Conservation (phyloP, 768 basidiomycete species). For the Lentinula edodes region DNA sequence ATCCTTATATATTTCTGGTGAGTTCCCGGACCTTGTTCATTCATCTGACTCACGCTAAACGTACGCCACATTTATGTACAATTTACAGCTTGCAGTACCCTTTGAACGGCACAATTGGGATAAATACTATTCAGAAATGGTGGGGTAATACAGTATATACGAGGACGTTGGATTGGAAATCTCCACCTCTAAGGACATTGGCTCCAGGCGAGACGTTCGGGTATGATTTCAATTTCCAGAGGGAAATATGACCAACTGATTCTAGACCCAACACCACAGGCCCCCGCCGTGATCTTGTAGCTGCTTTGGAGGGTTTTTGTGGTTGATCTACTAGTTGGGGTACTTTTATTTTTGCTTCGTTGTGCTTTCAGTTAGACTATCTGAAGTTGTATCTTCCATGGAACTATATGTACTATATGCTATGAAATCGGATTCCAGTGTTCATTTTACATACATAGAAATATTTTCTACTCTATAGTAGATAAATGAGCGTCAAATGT, state of each 20-base stretch:
- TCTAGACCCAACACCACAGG: neutral
- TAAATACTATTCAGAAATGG: constrained; percentile 35
- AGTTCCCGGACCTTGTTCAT: constrained; percentile 9
- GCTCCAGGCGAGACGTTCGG: constrained; percentile 12
- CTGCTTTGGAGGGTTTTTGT: neutral
- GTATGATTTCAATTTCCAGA: neutral
- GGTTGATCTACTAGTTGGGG: neutral
- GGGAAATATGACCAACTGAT: too few relatives aligned
- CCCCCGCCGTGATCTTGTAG: neutral
- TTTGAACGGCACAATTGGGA: constrained; percentile 35
- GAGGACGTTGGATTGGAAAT: constrained; percentile 12
- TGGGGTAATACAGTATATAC: constrained; percentile 45
- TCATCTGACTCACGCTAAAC: neutral
- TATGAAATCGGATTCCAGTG: neutral
- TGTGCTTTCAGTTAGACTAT: neutral
- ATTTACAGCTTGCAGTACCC: constrained; percentile 31
- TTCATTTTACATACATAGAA: neutral
- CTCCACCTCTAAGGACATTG: constrained; percentile 5
- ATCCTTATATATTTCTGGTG: constrained; percentile 47
- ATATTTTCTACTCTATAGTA: neutral
- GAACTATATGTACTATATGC: neutral
- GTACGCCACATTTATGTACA: neutral
- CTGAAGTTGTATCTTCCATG: neutral
- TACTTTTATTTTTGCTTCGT: neutral
- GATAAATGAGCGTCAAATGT: neutral